These are phyloP conservation scores for Neofusicoccum sp. DNA, from an alignment of 2,329 filamentous ascomycete species.

Conservation along the genomic window DNA sequence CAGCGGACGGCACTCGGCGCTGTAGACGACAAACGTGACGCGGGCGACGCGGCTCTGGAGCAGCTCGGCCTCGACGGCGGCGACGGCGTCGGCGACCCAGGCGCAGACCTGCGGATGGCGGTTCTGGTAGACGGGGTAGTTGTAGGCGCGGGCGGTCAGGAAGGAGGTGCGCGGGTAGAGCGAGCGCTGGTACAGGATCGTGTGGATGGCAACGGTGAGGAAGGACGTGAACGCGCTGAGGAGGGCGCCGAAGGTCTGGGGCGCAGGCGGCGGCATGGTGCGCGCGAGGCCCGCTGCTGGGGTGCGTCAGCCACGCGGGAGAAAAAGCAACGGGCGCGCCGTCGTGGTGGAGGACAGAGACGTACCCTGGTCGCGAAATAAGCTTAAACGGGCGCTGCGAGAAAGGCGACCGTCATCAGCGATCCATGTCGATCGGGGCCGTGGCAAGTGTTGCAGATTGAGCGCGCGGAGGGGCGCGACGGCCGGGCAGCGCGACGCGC, in stretches of 20 bases:
- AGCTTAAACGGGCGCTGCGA: background rate
- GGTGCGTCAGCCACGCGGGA: background rate
- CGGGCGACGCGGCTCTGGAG: conserved; percentile 54
- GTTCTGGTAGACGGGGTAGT: conserved; percentile 79
- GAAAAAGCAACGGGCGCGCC: background rate
- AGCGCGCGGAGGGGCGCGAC: background rate
- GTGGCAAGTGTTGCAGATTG: background rate
- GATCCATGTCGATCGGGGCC: conserved; percentile 8
- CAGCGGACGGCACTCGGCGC: conserved; percentile 48
- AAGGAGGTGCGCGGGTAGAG: conserved; percentile 80
- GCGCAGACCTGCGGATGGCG: conserved; percentile 81
- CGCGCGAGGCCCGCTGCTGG: background rate
- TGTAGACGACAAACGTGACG: conserved; percentile 58
- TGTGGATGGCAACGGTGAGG: conserved; percentile 78
- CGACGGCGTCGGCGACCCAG: conserved; percentile 80
- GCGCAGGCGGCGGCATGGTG: conserved; percentile 16
- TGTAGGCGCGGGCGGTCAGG: conserved; percentile 75
- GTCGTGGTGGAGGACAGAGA: background rate
- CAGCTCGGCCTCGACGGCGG: conserved; percentile 69
- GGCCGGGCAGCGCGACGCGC: background rate
- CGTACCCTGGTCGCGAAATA: background rate
- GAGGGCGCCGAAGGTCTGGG: conserved; percentile 53
- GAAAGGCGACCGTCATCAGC: background rate
- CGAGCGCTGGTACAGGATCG: conserved; percentile 76
- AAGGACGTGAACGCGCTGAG: conserved; percentile 74